Percentiles rank a stretch among this genome's conserved stretches.
These are phyloP conservation scores for Trypanosomatidae sp. DNA, from an alignment of 208 protist genomes.

Conservation along the genomic window DNA sequence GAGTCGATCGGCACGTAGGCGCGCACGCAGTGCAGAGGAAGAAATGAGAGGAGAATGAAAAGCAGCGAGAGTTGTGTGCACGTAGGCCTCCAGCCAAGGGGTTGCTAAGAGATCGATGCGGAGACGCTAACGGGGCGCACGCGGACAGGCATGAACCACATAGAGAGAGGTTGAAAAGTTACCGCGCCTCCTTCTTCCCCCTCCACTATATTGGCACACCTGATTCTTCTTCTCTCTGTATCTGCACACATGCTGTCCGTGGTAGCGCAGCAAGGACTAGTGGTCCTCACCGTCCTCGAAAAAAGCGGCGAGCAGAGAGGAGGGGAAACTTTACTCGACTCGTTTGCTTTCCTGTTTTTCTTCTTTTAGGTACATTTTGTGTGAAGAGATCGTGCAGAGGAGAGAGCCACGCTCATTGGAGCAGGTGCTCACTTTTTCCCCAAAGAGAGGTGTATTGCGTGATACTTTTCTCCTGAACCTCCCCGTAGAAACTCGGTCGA, in stretches of 20 bases:
- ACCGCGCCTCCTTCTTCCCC: not conserved
- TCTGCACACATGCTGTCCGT: not conserved
- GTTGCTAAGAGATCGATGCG: not conserved
- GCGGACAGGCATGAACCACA: not conserved
- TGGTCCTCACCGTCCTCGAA: not conserved
- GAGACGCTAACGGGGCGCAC: not conserved
- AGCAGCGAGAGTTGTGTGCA: not conserved
- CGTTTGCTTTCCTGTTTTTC: not conserved
- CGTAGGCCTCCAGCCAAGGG: not conserved
- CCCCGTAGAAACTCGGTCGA: conserved; percentile 6
- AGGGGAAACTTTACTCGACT: not conserved
- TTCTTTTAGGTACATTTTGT: not conserved
- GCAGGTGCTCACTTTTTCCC: not conserved
- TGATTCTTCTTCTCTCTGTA: not conserved
- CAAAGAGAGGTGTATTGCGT: conserved; percentile 2
- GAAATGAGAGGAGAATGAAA: not conserved
- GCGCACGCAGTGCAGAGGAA: not conserved
- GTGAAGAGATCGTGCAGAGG: not conserved
- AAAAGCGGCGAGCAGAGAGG: not conserved
- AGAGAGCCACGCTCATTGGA: not conserved
- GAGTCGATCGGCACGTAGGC: not conserved
- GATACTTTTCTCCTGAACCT: not conserved
- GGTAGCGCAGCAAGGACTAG: not conserved
- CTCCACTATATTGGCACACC: not conserved
- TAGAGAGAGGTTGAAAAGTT: not conserved